Percentiles rank a stretch among this genome's conserved stretches.
Conservation (phyloP, 495 filamentous ascomycete genomes). For the Rusavskia elegans region DNA sequence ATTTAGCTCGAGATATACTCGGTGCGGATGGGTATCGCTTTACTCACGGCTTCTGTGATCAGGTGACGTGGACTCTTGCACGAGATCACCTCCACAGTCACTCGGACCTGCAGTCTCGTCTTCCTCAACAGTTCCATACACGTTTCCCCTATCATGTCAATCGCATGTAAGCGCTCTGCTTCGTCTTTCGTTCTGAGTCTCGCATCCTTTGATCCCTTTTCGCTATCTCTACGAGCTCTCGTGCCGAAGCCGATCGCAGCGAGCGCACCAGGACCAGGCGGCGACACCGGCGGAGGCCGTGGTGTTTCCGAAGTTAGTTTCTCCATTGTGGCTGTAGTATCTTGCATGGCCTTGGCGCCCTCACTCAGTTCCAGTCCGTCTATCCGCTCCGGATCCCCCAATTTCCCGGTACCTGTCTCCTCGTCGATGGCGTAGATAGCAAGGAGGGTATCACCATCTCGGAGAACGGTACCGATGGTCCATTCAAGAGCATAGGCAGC, state of each 20-base stretch:
- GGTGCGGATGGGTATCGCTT: background rate
- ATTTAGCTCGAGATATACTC: constrained; percentile 4
- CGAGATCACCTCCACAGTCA: constrained; percentile 90
- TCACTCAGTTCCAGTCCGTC: constrained; percentile 36
- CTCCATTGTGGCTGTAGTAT: constrained; percentile 44
- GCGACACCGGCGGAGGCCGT: constrained; percentile 6
- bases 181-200: constrained; percentile 41
- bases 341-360: constrained; percentile 51
- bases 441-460: constrained; percentile 85
- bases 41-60: constrained; percentile 58
- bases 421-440: constrained; percentile 86
- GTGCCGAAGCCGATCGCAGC: background rate
- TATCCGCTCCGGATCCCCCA: constrained; percentile 16
- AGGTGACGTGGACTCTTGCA: constrained; percentile 89
- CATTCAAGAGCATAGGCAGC: constrained; percentile 89
- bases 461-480: constrained; percentile 90
- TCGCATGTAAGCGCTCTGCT: constrained; percentile 59
- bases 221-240: constrained; percentile 22
- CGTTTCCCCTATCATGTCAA: constrained; percentile 58
- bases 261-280: constrained; percentile 11
- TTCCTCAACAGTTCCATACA: constrained; percentile 74
- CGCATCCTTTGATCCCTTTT: constrained; percentile 25
- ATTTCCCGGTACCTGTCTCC: constrained; percentile 43
- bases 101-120: constrained; percentile 76
- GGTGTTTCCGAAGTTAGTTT: constrained; percentile 31